Percentiles rank a stretch among this genome's conserved stretches.
phyloP scores from a whole-genome alignment of 2,329 filamentous ascomycete species.

The Colletotrichum truncatum region DNA sequence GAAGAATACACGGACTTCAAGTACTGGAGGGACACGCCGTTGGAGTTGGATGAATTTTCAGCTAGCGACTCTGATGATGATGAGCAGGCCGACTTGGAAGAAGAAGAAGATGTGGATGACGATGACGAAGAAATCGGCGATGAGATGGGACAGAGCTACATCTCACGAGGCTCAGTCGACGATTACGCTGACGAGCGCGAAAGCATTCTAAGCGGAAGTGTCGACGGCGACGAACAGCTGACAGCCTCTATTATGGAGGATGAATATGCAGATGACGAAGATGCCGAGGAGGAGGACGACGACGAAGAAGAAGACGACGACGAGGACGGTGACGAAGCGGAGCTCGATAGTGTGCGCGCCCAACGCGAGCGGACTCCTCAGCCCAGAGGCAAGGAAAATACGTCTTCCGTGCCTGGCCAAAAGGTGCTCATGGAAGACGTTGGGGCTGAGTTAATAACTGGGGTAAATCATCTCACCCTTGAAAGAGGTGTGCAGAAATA shows the following conservation, averaged over 20 bases:
- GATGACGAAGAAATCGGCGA: conserved; percentile 54
- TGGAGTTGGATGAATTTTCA: conserved; percentile 89
- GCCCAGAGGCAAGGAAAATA: conserved; percentile 17
- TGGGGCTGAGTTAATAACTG: conserved; percentile 67
- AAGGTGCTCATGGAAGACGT: conserved; percentile 52
- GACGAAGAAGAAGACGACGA: conserved; percentile 46
- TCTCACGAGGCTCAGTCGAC: conserved; percentile 59
- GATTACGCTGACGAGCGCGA: conserved; percentile 54
- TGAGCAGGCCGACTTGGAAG: conserved; percentile 54
- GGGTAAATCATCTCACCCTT: conserved; percentile 62
- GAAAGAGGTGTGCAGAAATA: conserved; percentile 47
- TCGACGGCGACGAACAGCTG: conserved; percentile 54
- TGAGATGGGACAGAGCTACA: conserved; percentile 64
- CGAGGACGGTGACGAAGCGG: conserved; percentile 51
- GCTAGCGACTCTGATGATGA: conserved; percentile 77
- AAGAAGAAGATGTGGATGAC: conserved; percentile 64
- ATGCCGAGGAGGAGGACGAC: conserved; percentile 45
- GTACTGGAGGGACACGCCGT: conserved; percentile 89
- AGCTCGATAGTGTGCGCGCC: conserved; percentile 33
- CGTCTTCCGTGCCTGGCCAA: conserved; percentile 31
- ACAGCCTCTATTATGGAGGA: conserved; percentile 50
- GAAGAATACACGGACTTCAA: conserved; percentile 98
- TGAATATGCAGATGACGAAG: conserved; percentile 43
- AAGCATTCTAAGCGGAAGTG: conserved; percentile 53
- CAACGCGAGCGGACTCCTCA: conserved; percentile 26